Conservation (phyloP, 805 yeast genomes). For the Metschnikowia amazonensis region DNA sequence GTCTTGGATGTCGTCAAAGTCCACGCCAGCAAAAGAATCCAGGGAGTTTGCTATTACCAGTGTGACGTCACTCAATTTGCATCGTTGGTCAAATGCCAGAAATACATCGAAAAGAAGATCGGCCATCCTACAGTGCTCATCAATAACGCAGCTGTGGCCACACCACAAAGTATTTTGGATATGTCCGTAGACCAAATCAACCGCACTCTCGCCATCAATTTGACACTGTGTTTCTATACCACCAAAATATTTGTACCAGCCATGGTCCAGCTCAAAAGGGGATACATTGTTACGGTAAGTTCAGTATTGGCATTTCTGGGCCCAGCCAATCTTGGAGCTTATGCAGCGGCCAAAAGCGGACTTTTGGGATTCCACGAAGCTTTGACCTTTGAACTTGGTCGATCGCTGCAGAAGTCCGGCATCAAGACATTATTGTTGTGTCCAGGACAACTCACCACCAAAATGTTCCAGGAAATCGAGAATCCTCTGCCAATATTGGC, state of each 20-base stretch:
- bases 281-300: constrained; percentile 76
- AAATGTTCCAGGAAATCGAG: constrained; percentile 65
- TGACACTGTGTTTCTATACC: constrained; percentile 66
- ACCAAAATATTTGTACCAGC: constrained; percentile 68
- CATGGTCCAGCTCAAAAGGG: constrained; percentile 59
- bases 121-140: constrained; percentile 67
- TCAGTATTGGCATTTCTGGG: constrained; percentile 82
- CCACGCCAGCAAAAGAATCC: constrained; percentile 24
- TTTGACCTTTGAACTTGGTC: constrained; percentile 63
- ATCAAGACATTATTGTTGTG: constrained; percentile 73
- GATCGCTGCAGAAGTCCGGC: constrained; percentile 45
- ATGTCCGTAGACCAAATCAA: constrained; percentile 57
- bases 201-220: constrained; percentile 60
- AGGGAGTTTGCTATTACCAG: constrained; percentile 49
- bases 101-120: constrained; percentile 39
- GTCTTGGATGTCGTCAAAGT: constrained; percentile 62
- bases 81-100: constrained; percentile 41
- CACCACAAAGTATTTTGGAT: constrained; percentile 55
- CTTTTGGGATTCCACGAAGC: constrained; percentile 81
- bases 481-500: constrained; percentile 78
- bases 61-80: constrained; percentile 67
- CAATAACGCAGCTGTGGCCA: constrained; percentile 81
- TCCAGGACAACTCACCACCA: constrained; percentile 82
- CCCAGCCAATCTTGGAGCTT: constrained; percentile 77
- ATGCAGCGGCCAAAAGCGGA: constrained; percentile 91